Conservation (phyloP, 1,284 basidiomycete genomes). For the Malassezia slooffiae region DNA sequence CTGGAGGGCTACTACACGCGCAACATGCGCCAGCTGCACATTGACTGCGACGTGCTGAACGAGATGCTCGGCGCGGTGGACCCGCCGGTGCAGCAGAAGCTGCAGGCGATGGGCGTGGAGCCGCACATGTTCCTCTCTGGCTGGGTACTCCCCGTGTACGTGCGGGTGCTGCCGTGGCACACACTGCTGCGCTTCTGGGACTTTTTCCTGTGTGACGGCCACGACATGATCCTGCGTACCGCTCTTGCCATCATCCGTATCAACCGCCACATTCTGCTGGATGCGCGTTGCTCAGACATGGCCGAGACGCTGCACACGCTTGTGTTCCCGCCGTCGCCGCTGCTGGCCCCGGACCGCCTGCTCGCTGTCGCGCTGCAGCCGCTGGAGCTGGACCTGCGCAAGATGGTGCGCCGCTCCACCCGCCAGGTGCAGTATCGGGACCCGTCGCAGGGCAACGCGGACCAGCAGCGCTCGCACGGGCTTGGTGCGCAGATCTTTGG, state of each 20-base stretch:
- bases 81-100: constrained; percentile 45
- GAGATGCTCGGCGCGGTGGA: constrained; percentile 64
- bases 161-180: constrained; percentile 63
- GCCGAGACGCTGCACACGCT: constrained; percentile 53
- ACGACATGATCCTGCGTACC: constrained; percentile 67
- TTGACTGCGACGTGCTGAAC: constrained; percentile 67
- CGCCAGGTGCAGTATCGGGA: too few species aligned
- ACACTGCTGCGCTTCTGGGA: constrained; percentile 74
- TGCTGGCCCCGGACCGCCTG: constrained; percentile 50
- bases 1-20: constrained; percentile 58
- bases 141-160: constrained; percentile 55
- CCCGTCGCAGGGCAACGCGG: too few species aligned
- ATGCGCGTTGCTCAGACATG: constrained; percentile 51
- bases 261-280: constrained; percentile 52
- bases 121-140: constrained; percentile 38
- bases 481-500: too few species aligned
- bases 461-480: too few species aligned
- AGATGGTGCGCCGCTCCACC: constrained; percentile 11
- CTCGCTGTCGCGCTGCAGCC: constrained; percentile 41
- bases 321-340: constrained; percentile 51
- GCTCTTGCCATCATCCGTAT: constrained; percentile 63
- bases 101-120: constrained; percentile 30
- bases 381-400: constrained; percentile 8
- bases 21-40: constrained; percentile 62
- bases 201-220: constrained; percentile 63